Base-by-base conservation (phyloP, 371 early-diverging fungal species). In the Mortierella sp. region DNA sequence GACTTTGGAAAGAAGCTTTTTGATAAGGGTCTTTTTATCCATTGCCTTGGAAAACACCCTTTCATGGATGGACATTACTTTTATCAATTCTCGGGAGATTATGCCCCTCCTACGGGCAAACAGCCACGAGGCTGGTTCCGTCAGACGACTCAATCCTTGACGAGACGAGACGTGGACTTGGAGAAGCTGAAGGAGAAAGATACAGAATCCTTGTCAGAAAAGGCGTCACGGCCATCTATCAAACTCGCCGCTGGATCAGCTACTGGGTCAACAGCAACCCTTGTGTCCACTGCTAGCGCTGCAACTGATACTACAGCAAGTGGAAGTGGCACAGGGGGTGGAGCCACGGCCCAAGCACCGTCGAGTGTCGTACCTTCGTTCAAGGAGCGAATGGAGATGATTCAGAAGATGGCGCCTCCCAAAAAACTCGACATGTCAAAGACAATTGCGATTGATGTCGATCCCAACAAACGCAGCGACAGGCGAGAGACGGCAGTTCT, bases 21-120 rank as follows among this genome's bases (percentile, higher is more conserved):
- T 80, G 84, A 88, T 21, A 84, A 90, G 18, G 95, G 93, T 7
- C 64, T 98, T 16, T 88, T 97, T 73, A 83, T 87, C 25, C 97
- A 98, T 52, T 95, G 90, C 7, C 88, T 89, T 30, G 83, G 85
- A 6, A 81, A 87, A 18, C 95, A 95, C 62, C 68, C 80, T 23
- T 95, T 98, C 69, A 65, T 96, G 70, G 99, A 98, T 68, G 99
- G 98, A 0, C 91, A 94, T 60, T 96, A 96, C 79, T 97, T 95
- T 81, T 98, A 97, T 74, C 88, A 87, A 43, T 77, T 98, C 28
- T 88, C 88, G 11, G 85, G 84, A 15, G 89, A 91, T 5, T 90
- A 88, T 62, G 81, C 85, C 2, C 83, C 84, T 2, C 75, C 73
- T 16, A 83, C 77, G 26, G 81, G 80, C 23, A 86, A 84, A 53